Evolutionary conservation across 306 rosid species (phyloP), one percentile per base, ranked within the genome.

Genomic region (Dryas octopetala): DNA sequence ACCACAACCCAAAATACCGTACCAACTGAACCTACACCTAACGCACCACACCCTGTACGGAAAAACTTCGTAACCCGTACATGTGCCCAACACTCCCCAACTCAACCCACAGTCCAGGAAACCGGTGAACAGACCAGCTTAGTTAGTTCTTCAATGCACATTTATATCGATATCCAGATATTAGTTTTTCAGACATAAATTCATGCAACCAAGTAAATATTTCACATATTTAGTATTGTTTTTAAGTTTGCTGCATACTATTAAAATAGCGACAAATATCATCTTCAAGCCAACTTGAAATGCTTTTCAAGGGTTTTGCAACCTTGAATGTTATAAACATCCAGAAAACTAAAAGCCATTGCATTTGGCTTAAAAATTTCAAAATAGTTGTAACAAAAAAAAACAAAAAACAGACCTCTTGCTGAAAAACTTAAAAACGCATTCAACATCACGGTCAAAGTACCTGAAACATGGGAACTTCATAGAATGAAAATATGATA

Each of bases 381-480:
- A 78, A 19, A 70, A 68, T 73, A 19, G 13, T 19, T 6, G 73
- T 15, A 6, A 15, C 50, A 54, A 66, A 74, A 48, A 46, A 32
- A 43, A 57, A 46, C 55, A 84, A 19, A 19, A 74, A 93, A 93
- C 82, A 91, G 89, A 87, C 90, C 91, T n/a, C n/a, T n/a, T n/a
- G n/a, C n/a, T n/a, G n/a, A n/a, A n/a, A n/a, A n/a, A n/a, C n/a
- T n/a, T n/a, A 12, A 91, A 88, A 80, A 91, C 73, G 49, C 97
- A 94, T 84, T 91, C 97, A 78, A 94, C 93, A 79, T 94, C 98
- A 76, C 97, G 97, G 76, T 94, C 97, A 73, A 94, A 94, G 85
- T 94, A 94, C 98, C 98, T 94, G 90, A 85, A 78, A 67, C 41
- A 80, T 58, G 61, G 28, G 60, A 68, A 87, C 53, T 75, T 48